Evolutionary conservation across 2,329 filamentous ascomycete genomes (phyloP), one percentile per base, ranked within the genome.

Genomic region (Microdochium trichocladiopsis): DNA sequence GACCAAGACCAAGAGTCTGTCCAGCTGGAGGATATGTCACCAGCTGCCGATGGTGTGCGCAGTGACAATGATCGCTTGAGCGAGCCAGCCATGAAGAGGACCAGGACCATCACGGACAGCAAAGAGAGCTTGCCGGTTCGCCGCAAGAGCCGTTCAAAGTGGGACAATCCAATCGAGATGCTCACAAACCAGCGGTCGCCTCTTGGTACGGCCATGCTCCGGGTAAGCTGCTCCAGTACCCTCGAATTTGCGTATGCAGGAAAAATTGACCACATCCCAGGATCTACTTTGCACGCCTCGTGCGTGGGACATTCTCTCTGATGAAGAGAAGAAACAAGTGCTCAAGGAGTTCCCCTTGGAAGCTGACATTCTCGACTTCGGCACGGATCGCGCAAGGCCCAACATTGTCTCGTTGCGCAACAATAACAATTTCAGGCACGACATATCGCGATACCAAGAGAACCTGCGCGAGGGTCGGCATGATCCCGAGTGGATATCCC

Each of bases 401-500:
- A 61, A 78, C 55, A 63, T 76, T 47, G 60, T 59, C 3, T 68
- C 70, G 14, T 67, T 78, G 11, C 68, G 69, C 54, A 77, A 73
- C 56, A 74, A 74, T 59, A 68, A 75, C 57, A 70, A 69, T 56
- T 77, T 78, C 58, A 73, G 75, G 11, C 64, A 74, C 48, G 73
- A 76, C 59, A 71, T 73, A 50, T 68, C 72, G 1, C 67, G 67
- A 3, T 78, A 77, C 59, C 70, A 69, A 25, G 71, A 74, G 31
- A 69, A 77, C 55, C 63, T 83, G 18, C 56, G 61, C 4, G 63
- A 67, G 33, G 79, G 79, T 3, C 72, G 70, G 31, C 76, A 81
- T 53, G 77, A 82, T 56, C 69, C 72, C 1, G 69, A 71, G 14
- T 83, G 79, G 79, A 70, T 83, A 8, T 65, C 61, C 16, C 68